Conservation (phyloP, 2,329 filamentous ascomycete species). For the Chaetothyriales sp. region DNA sequence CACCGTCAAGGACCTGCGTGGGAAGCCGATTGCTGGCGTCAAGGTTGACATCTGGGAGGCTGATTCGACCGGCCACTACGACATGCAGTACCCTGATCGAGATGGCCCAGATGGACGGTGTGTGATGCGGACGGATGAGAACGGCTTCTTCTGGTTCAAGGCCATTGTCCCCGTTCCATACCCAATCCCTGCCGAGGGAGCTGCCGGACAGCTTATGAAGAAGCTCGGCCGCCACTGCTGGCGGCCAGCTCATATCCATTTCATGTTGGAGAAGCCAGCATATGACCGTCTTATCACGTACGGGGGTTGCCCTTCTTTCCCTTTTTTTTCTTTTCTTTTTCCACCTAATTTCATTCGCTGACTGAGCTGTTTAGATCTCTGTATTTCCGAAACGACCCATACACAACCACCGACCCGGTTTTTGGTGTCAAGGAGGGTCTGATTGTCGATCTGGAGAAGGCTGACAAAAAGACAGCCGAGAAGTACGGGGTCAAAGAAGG, state of each 20-base stretch:
- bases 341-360: neutral
- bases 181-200: conserved; percentile 54
- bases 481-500: conserved; percentile 18
- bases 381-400: conserved; percentile 19
- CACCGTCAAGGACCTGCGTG: conserved; percentile 49
- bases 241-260: conserved; percentile 67
- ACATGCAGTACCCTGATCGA: conserved; percentile 58
- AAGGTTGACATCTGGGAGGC: conserved; percentile 79
- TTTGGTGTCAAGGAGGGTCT: conserved; percentile 22
- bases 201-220: conserved; percentile 56
- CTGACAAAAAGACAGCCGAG: conserved; percentile 16
- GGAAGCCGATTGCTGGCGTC: conserved; percentile 47
- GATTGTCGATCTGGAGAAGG: conserved; percentile 18
- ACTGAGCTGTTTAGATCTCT: conserved; percentile 15
- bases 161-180: conserved; percentile 75
- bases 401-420: conserved; percentile 20
- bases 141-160: conserved; percentile 72
- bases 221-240: conserved; percentile 58
- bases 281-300: conserved; percentile 74
- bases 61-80: conserved; percentile 64
- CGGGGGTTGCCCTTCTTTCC: conserved; percentile 22
- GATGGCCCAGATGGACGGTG: conserved; percentile 55
- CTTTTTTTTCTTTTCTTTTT: neutral
- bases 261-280: conserved; percentile 70
- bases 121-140: conserved; percentile 50